These are phyloP conservation scores for Onygenales sp. DNA, from an alignment of 2,329 filamentous ascomycete genomes.

Conservation along the genomic window DNA sequence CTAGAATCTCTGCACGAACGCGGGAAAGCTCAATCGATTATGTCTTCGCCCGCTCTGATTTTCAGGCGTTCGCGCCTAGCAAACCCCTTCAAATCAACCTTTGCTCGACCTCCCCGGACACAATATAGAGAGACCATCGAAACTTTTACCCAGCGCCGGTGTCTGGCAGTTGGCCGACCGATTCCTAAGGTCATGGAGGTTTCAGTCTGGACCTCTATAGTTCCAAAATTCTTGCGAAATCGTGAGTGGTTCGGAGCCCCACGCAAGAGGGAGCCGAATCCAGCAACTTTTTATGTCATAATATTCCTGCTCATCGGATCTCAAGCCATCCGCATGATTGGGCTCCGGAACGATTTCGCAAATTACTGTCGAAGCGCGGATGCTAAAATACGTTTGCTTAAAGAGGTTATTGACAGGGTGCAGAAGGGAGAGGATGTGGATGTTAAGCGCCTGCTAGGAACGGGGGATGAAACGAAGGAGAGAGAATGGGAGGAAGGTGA, in stretches of 20 bases:
- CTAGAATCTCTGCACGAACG: not conserved
- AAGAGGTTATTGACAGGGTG: conserved; percentile 48
- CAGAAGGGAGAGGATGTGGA: conserved; percentile 57
- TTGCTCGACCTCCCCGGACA: not conserved
- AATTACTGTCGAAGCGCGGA: conserved; percentile 68
- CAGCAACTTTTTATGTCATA: conserved; percentile 70
- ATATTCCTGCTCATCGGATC: conserved; percentile 85
- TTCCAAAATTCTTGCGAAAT: conserved; percentile 50
- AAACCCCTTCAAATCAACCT: conserved; percentile 9
- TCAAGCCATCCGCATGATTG: conserved; percentile 88
- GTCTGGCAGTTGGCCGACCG: conserved; percentile 15
- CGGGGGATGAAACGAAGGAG: conserved; percentile 65
- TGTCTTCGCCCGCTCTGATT: not conserved
- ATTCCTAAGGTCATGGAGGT: conserved; percentile 45
- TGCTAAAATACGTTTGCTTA: conserved; percentile 64
- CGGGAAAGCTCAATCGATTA: not conserved
- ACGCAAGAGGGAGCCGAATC: conserved; percentile 61
- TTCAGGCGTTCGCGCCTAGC: not conserved
- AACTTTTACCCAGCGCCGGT: conserved; percentile 13
- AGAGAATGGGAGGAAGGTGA: conserved; percentile 78
- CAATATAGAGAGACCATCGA: not conserved
- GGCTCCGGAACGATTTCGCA: conserved; percentile 63
- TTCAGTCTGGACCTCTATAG: conserved; percentile 59
- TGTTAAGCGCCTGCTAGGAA: conserved; percentile 72
- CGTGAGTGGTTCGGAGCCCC: conserved; percentile 21